Evolutionary conservation across 2,329 filamentous ascomycete species (phyloP).

Genomic region (Colletotrichum sublineola): DNA sequence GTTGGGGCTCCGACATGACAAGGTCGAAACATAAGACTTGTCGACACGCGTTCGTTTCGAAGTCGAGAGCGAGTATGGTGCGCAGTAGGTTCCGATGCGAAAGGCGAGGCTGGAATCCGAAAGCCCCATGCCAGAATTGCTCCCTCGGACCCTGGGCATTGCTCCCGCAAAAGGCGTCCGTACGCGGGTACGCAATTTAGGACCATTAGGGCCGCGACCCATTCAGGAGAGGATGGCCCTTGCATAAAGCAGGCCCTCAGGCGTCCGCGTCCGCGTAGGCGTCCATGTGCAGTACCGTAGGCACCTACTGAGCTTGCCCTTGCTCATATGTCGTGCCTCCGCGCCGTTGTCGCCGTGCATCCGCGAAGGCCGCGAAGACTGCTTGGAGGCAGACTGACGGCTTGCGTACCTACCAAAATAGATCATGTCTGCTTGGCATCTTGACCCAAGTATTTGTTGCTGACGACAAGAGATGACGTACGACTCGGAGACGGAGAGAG

Average conservation of each 20-base stretch:
- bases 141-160: constrained; percentile 24
- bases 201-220: constrained; percentile 38
- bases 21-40: background rate
- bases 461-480: constrained; percentile 40
- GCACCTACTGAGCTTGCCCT: constrained; percentile 7
- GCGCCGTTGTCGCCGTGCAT: background rate
- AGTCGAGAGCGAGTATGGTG: constrained; percentile 18
- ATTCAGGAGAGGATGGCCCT: constrained; percentile 33
- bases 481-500: constrained; percentile 23
- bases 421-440: constrained; percentile 39
- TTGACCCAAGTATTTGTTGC: constrained; percentile 20
- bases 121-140: constrained; percentile 9
- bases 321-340: constrained; percentile 1
- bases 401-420: constrained; percentile 26
- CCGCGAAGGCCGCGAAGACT: background rate
- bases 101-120: constrained; percentile 24
- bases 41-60: background rate
- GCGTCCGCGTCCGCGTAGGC: background rate
- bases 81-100: constrained; percentile 7
- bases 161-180: constrained; percentile 31
- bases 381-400: background rate
- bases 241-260: constrained; percentile 26
- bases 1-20: constrained; percentile 10
- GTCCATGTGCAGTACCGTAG: background rate
- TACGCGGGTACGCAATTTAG: constrained; percentile 40